Conservation (phyloP, 1,139 yeast genomes). For the Hyphopichia buzzinii region DNA sequence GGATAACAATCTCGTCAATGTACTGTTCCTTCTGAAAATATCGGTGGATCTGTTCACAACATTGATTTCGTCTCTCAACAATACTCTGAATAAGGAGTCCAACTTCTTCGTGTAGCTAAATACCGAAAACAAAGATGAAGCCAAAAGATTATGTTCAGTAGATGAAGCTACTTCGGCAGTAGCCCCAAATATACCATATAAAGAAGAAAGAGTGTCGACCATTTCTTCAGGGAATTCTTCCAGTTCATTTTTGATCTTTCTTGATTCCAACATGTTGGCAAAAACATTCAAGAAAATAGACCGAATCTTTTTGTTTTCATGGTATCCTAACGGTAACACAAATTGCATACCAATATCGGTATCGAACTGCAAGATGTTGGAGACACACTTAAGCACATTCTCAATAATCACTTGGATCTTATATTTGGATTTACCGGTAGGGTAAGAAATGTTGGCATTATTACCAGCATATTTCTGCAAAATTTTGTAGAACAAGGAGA, state of each 20-base stretch:
- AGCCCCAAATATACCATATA: constrained; percentile 43
- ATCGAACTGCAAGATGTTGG: constrained; percentile 69
- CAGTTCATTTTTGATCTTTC: constrained; percentile 20
- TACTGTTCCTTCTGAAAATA: constrained; percentile 75
- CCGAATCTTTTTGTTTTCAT: constrained; percentile 62
- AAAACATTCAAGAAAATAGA: constrained; percentile 76
- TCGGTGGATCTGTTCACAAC: constrained; percentile 64
- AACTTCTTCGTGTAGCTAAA: constrained; percentile 54
- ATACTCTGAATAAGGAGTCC: constrained; percentile 53
- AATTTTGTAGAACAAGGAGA: constrained; percentile 67
- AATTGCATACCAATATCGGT: constrained; percentile 75
- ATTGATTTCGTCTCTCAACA: constrained; percentile 62
- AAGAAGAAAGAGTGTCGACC: constrained; percentile 20
- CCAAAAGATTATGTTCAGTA: constrained; percentile 48
- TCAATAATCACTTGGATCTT: constrained; percentile 59
- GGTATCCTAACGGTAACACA: constrained; percentile 78
- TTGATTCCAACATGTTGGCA: constrained; percentile 57
- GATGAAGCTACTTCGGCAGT: constrained; percentile 67
- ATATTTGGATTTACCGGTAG: constrained; percentile 36
- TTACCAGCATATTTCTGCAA: constrained; percentile 54
- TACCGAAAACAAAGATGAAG: constrained; percentile 65
- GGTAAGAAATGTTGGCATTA: constrained; percentile 18
- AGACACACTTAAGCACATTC: constrained; percentile 64
- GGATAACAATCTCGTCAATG: constrained; percentile 74
- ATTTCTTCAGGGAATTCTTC: constrained; percentile 28